Percentiles rank a stretch among this genome's conserved stretches.
These are phyloP conservation scores for Alisma plantagoaquatica DNA, from an alignment of 106 monocot genomes.

Conservation along the genomic window DNA sequence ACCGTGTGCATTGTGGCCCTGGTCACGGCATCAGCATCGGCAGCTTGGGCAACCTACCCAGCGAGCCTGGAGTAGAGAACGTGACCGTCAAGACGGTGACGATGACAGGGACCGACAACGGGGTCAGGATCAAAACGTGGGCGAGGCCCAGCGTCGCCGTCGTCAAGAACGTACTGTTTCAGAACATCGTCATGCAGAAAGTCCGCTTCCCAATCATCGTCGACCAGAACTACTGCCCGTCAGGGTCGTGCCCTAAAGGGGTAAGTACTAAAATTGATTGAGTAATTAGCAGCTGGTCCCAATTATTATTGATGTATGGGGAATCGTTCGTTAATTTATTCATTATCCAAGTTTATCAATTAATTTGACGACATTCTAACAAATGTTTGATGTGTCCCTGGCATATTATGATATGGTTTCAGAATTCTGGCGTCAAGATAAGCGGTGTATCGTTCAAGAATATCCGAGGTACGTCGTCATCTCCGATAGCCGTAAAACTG, in stretches of 20 bases:
- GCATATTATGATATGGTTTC: neutral
- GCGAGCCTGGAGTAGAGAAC: no score
- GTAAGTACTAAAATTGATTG: no score
- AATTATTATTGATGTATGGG: no score
- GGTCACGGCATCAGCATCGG: conserved; percentile 49
- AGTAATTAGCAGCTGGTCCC: no score
- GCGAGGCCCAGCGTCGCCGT: neutral
- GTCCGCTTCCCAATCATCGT: conserved; percentile 7
- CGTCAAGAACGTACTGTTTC: neutral
- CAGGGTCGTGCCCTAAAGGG: no score
- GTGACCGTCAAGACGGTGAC: neutral
- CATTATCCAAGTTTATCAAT: no score
- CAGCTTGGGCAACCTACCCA: neutral
- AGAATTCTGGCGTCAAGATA: neutral
- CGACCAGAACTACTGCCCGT: conserved; percentile 13
- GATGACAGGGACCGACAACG: neutral
- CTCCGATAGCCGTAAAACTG: neutral
- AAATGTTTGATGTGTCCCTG: no score
- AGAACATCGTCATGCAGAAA: neutral
- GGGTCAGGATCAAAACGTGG: neutral
- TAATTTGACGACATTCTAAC: no score
- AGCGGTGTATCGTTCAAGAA: neutral
- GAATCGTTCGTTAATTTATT: no score
- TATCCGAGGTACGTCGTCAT: neutral
- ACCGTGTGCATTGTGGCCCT: conserved; percentile 23